Evolutionary conservation across 2,329 filamentous ascomycete genomes (phyloP), one percentile per base, ranked within the genome.

Genomic region (Paraphoma chrysanthemicola): DNA sequence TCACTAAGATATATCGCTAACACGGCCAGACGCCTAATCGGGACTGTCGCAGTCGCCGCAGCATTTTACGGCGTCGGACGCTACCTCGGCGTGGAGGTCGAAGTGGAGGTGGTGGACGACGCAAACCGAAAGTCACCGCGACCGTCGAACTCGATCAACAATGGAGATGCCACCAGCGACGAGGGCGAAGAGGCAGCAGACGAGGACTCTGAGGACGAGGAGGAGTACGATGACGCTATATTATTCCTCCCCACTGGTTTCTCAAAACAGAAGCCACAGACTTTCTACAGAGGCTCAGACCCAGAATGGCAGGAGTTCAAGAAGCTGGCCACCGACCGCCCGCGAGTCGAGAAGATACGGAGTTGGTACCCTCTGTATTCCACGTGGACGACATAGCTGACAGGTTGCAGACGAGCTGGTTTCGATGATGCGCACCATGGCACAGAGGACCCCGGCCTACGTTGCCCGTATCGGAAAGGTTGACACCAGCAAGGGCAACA

Each of bases 261-360:
- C 62, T 73, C 80, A n/a, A 77, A 70, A 48, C 73, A 77, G 54
- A 33, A 18, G 12, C 78, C 76, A 4, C 65, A 69, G 36, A 76
- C 71, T 3, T 82, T 72, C 55, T 84, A 83, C 70, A 80, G 76
- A 63, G 80, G 79, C 23, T 79, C 77, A n/a, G 82, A 84, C 73
- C 81, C 82, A 3, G 82, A 84, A 60, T 84, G 82, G 82, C 78
- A 83, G 64, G 80, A 80, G 51, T 84, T 82, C 53, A 69, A 78
- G 44, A 79, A 77, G 48, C 61, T 84, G 14, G 73, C 79, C 6
- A 75, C 72, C n/a, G 79, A 85, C 62, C 70, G 71, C 28, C 48
- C 73, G 30, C 71, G 77, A 53, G 68, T 78, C 16, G 68, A 75
- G 39, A 75, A 73, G 42, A 76, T 82, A 53, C 74, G 77, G 55